These are phyloP conservation scores for Tritrichomonas musculus DNA, from an alignment of 208 protist species.

Conservation along the genomic window DNA sequence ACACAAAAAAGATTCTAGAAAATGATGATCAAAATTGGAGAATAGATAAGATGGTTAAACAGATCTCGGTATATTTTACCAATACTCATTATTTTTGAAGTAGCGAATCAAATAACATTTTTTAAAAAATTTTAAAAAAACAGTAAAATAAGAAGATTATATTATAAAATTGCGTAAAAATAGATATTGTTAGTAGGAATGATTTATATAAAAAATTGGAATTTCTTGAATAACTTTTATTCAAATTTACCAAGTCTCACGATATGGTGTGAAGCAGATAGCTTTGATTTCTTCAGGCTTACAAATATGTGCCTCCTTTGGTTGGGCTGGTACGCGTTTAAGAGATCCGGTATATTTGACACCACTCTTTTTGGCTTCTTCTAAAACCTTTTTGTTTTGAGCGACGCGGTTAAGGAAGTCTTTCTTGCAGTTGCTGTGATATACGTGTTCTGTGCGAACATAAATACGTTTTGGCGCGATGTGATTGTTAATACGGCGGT, in stretches of 20 bases:
- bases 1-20: too few species aligned
- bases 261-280: neutral
- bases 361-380: neutral
- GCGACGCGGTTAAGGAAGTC: slow-evolving; percentile 65
- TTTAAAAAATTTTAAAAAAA: neutral
- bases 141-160: neutral
- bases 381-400: slow-evolving; percentile 40
- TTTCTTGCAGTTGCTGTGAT: slow-evolving; percentile 67
- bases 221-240: too few species aligned
- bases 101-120: neutral
- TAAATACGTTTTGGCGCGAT: slow-evolving; percentile 98
- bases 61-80: too few species aligned
- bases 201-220: neutral
- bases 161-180: neutral
- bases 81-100: neutral
- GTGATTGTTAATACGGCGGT: slow-evolving; percentile 91
- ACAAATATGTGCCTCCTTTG: neutral
- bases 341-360: neutral
- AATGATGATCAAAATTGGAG: too few species aligned
- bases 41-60: too few species aligned
- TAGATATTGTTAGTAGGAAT: neutral
- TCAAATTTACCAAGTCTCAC: slow-evolving; percentile 17
- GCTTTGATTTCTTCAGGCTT: slow-evolving; percentile 11
- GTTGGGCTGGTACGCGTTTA: slow-evolving; percentile 10
- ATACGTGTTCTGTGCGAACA: slow-evolving; percentile 97